phyloP scores from a whole-genome alignment of 1,284 basidiomycete species.

The Thecaphora thlaspeos region DNA sequence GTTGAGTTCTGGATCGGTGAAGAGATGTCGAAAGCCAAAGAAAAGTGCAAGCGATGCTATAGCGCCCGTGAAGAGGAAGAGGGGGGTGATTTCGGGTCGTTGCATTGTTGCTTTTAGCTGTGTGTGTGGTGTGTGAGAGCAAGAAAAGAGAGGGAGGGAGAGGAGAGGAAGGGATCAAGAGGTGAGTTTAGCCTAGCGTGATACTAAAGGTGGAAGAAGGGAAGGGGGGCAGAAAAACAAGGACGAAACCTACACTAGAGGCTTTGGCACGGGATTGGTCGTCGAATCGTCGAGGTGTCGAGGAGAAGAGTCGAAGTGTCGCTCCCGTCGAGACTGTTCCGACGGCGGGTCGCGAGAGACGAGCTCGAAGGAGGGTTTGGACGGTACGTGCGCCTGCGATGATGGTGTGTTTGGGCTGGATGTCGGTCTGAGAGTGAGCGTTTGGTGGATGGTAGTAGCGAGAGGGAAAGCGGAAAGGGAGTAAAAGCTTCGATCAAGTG shows the following conservation, averaged over 20 bases:
- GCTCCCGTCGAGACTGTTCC: no score
- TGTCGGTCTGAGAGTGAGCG: no score
- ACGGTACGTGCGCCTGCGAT: no score
- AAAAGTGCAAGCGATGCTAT: constrained; percentile 31
- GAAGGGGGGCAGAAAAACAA: background rate
- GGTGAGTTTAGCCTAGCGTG: no score
- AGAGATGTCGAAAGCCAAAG: constrained; percentile 18
- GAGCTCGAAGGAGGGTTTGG: no score
- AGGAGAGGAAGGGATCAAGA: background rate
- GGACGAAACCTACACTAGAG: background rate
- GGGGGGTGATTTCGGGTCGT: constrained; percentile 32
- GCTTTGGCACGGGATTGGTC: background rate
- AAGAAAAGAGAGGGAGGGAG: background rate
- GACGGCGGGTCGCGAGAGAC: no score
- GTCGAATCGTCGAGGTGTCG: background rate
- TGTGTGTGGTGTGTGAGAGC: no score
- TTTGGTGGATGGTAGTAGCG: no score
- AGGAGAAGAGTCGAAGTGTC: background rate
- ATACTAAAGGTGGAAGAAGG: background rate
- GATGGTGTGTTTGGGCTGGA: no score
- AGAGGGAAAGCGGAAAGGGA: no score
- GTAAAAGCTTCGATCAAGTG: no score
- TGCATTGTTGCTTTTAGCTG: constrained; percentile 22
- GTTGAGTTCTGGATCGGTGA: constrained; percentile 25
- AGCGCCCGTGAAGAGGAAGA: constrained; percentile 31